Percentiles rank a stretch among this genome's conserved stretches.
These are phyloP conservation scores for Sicyos edulis DNA, from an alignment of 306 rosid species.

Conservation along the genomic window DNA sequence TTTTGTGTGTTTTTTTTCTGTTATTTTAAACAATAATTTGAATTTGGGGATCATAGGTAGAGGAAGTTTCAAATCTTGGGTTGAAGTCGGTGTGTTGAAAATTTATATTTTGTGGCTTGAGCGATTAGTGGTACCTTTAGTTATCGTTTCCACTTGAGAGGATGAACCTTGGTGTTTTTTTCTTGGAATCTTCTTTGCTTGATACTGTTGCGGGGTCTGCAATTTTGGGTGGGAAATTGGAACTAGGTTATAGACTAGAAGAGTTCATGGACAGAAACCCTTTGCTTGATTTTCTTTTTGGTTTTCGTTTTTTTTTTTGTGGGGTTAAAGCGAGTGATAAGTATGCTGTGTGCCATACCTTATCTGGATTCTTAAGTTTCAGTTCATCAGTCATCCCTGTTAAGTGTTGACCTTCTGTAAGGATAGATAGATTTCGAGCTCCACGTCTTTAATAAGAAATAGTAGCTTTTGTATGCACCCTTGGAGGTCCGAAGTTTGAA, in stretches of 20 bases:
- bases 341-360: background rate
- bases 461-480: background rate
- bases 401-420: too few species aligned
- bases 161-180: background rate
- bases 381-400: background rate
- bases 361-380: background rate
- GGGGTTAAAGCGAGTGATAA: background rate
- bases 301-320: background rate
- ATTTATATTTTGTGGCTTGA: background rate
- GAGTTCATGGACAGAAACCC: constrained; percentile 13
- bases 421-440: too few species aligned
- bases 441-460: background rate
- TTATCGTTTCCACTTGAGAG: background rate
- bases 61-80: background rate
- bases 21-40: background rate
- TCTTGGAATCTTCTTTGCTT: background rate
- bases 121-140: background rate
- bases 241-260: background rate
- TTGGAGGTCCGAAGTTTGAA: too few species aligned
- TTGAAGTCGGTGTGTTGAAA: constrained; percentile 2
- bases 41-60: background rate
- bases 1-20: background rate
- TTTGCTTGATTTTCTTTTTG: background rate
- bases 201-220: too few species aligned
- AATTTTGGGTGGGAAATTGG: background rate